These are phyloP conservation scores for Gynochthodes officinalis DNA, from an alignment of 257 asterid species.

Conservation along the genomic window DNA sequence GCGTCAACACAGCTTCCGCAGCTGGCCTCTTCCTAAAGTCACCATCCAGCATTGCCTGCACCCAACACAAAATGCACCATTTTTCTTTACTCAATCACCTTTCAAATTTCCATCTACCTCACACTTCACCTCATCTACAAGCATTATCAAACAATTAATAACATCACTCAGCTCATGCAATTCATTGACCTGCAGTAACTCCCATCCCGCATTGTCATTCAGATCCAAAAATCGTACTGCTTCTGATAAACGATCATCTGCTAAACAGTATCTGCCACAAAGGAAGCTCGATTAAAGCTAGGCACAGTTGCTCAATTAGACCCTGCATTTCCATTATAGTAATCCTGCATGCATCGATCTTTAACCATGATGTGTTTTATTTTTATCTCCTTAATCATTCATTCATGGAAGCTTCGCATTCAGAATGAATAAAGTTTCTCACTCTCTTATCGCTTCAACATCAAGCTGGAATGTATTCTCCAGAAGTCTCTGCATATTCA, in stretches of 20 bases:
- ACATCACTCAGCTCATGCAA: too few relatives aligned
- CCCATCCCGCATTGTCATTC: conserved; percentile 85
- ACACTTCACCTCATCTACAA: too few relatives aligned
- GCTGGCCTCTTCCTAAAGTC: conserved; percentile 77
- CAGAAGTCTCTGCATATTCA: conserved; percentile 69
- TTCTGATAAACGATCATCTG: conserved; percentile 74
- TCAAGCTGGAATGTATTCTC: conserved; percentile 88
- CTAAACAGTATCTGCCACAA: conserved; percentile 61
- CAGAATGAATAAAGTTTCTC: conserved; percentile 27
- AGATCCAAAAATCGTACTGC: conserved; percentile 79
- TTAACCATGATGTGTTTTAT: background rate
- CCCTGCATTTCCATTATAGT: too few relatives aligned
- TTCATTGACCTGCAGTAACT: conserved; percentile 69
- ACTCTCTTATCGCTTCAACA: conserved; percentile 87
- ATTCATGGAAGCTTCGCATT: too few relatives aligned
- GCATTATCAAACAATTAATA: too few relatives aligned
- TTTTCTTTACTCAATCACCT: background rate
- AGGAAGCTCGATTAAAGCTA: background rate
- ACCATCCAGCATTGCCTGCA: conserved; percentile 72
- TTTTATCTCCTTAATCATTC: too few relatives aligned
- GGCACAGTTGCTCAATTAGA: too few relatives aligned
- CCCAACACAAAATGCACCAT: background rate
- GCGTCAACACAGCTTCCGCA: conserved; percentile 83
- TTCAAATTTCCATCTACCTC: too few relatives aligned
- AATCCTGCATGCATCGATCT: background rate